Percentiles rank a stretch among this genome's conserved stretches.
These are phyloP conservation scores for Mycena filopes DNA, from an alignment of 768 basidiomycete species.

Conservation along the genomic window DNA sequence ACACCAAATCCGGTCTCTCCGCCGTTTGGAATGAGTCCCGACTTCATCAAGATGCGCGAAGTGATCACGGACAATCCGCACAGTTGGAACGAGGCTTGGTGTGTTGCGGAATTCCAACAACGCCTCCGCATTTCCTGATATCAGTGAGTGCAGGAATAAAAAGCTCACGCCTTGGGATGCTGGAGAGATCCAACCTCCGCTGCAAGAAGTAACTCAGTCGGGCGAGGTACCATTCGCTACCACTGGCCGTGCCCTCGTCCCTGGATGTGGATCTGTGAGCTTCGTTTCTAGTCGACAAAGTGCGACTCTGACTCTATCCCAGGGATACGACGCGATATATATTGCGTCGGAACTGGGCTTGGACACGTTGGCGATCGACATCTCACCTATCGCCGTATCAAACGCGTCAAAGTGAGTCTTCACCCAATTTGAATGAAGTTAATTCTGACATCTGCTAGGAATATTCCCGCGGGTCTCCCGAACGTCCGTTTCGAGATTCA, in stretches of 20 bases:
- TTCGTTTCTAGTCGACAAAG: no score
- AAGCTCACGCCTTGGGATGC: constrained; percentile 72
- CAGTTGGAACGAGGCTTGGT: constrained; percentile 36
- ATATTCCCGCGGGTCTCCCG: constrained; percentile 32
- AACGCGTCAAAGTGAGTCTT: constrained; percentile 22
- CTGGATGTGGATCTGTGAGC: constrained; percentile 65
- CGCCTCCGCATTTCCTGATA: not conserved
- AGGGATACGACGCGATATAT: constrained; percentile 73
- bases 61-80: constrained; percentile 32
- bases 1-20: not conserved
- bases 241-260: constrained; percentile 57
- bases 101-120: not conserved
- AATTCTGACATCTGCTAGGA: not conserved
- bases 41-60: constrained; percentile 10
- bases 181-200: constrained; percentile 63
- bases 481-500: constrained; percentile 51
- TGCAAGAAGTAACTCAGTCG: constrained; percentile 62
- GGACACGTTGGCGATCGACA: constrained; percentile 64
- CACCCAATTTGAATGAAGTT: not conserved
- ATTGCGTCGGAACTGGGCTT: constrained; percentile 61
- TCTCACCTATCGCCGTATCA: constrained; percentile 63
- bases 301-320: no score
- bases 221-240: constrained; percentile 56
- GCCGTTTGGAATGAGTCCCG: not conserved
- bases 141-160: constrained; percentile 2